A percentile compares a stretch with the other conserved stretches of the same genome.
Conservation (phyloP, 345 rosid species). For the Firmiana major region DNA sequence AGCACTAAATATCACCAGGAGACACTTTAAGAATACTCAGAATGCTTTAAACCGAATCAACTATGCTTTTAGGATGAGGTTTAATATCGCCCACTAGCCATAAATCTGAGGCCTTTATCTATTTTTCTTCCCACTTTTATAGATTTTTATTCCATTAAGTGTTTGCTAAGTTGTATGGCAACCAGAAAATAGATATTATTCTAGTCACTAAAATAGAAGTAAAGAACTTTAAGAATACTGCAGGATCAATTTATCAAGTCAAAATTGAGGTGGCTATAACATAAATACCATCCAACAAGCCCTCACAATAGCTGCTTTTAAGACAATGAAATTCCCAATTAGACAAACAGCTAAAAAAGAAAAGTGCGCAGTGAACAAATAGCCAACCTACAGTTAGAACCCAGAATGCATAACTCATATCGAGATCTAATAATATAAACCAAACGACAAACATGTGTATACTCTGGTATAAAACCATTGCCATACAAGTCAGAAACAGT, state of each 20-base stretch:
- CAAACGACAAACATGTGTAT: neutral
- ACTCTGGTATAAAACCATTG: neutral
- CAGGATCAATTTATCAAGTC: neutral
- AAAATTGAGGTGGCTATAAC: neutral
- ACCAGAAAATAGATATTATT: neutral
- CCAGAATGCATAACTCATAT: neutral
- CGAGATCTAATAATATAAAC: neutral
- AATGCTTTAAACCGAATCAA: neutral
- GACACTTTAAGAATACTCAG: neutral
- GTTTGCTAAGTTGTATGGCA: neutral
- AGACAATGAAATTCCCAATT: neutral
- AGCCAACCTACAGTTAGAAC: neutral
- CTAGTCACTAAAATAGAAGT: neutral
- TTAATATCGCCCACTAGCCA: neutral
- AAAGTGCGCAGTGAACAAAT: neutral
- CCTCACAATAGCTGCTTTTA: neutral
- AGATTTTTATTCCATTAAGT: neutral
- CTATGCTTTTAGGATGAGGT: neutral
- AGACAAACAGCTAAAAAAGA: neutral
- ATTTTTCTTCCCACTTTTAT: neutral
- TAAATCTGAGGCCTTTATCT: neutral
- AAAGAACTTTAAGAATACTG: neutral
- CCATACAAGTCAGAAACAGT: neutral
- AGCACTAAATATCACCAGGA: neutral
- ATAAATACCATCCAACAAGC: neutral